Conservation (phyloP, 176 grass and related monocot genomes). For the Poa annua region DNA sequence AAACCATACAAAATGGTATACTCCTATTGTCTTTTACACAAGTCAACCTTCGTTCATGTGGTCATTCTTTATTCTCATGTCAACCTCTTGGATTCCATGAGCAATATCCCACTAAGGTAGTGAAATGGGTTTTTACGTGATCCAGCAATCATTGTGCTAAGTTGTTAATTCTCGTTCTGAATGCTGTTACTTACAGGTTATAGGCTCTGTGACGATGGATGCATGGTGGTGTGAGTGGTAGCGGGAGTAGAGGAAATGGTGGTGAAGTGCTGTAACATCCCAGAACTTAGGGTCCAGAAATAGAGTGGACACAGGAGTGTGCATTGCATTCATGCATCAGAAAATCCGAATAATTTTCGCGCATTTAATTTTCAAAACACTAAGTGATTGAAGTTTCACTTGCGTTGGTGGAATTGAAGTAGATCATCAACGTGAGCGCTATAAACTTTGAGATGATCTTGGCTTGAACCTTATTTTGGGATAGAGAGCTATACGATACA, state of each 20-base stretch:
- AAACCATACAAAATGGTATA: neutral
- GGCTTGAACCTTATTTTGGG: no score
- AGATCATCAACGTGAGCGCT: no score
- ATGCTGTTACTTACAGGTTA: constrained; percentile 71
- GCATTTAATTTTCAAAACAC: no score
- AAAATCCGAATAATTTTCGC: no score
- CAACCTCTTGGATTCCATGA: neutral
- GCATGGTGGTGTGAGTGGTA: constrained; percentile 86
- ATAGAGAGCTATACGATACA: no score
- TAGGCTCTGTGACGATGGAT: constrained; percentile 85
- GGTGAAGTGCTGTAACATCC: no score
- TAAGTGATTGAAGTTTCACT: no score
- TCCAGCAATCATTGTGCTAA: neutral
- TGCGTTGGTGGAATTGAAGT: no score
- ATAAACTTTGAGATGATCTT: no score
- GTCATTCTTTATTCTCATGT: constrained; percentile 26
- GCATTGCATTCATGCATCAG: no score
- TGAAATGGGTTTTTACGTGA: neutral
- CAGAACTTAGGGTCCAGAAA: no score
- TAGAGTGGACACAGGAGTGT: no score
- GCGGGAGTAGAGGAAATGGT: constrained; percentile 89
- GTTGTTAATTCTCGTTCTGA: neutral
- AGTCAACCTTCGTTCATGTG: neutral
- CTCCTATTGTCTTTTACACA: neutral
- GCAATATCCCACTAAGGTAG: neutral